These are phyloP conservation scores for Xanthoconium separans DNA, from an alignment of 1,284 basidiomycete genomes.

Conservation along the genomic window DNA sequence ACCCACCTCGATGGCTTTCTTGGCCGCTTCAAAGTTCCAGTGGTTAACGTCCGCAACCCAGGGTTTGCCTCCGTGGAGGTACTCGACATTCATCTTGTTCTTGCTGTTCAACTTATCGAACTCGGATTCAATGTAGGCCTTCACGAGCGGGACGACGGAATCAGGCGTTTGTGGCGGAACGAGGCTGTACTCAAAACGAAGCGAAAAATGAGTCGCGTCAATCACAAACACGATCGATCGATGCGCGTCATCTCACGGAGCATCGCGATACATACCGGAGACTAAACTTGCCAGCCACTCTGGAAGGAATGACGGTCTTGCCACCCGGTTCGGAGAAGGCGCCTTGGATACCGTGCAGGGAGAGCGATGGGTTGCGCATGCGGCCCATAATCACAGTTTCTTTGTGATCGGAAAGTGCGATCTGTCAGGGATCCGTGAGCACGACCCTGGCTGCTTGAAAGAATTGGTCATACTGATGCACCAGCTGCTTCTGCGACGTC, in stretches of 20 bases:
- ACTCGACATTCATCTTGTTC: constrained; percentile 71
- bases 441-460: neutral
- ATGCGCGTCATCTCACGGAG: neutral
- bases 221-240: neutral
- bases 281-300: constrained; percentile 91
- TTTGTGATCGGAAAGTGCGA: constrained; percentile 78
- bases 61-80: constrained; percentile 83
- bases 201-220: neutral
- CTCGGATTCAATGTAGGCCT: constrained; percentile 71
- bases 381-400: constrained; percentile 86
- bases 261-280: constrained; percentile 63
- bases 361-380: constrained; percentile 87
- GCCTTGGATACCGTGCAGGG: constrained; percentile 96
- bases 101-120: constrained; percentile 85
- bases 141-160: constrained; percentile 69
- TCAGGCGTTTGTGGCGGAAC: constrained; percentile 90
- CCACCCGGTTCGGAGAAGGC: constrained; percentile 88
- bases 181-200: constrained; percentile 43
- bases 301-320: constrained; percentile 95
- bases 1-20: constrained; percentile 71
- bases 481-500: constrained; percentile 87
- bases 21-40: constrained; percentile 95
- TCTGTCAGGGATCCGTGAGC: constrained; percentile 14
- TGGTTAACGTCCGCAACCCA: constrained; percentile 86
- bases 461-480: constrained; percentile 37